Evolutionary conservation across 208 protist species (phyloP).

Genomic region (Leishmania major): DNA sequence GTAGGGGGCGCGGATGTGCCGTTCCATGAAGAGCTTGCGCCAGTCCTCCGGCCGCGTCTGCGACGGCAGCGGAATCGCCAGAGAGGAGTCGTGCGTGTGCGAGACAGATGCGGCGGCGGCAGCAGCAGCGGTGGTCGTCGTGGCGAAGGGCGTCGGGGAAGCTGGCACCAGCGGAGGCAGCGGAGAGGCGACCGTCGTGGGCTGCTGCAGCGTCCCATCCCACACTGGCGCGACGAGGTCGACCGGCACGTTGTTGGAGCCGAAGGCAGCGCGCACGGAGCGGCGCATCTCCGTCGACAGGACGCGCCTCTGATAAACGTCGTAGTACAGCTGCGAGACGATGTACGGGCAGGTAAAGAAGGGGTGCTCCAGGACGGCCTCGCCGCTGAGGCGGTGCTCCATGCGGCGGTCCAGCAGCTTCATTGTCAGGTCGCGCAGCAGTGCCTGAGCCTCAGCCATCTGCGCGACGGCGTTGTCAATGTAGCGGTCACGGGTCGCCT

Average conservation of each 20-base stretch:
- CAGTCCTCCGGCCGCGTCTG: constrained; percentile 62
- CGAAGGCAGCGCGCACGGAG: not conserved
- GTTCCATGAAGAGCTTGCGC: constrained; percentile 62
- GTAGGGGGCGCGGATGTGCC: constrained; percentile 57
- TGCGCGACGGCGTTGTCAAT: constrained; percentile 40
- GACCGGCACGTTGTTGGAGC: not conserved
- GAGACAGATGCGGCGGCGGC: not conserved
- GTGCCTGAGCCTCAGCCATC: constrained; percentile 58
- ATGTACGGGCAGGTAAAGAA: constrained; percentile 87
- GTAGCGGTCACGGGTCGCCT: constrained; percentile 40
- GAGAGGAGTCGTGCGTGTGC: not conserved
- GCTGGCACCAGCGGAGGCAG: not conserved
- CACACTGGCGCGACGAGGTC: constrained; percentile 1
- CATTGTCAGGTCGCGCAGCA: constrained; percentile 69
- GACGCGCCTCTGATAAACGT: constrained; percentile 33
- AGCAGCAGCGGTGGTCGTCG: not conserved
- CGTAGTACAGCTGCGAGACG: constrained; percentile 77
- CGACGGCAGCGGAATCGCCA: constrained; percentile 5
- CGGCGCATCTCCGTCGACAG: constrained; percentile 13
- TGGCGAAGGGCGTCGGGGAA: not conserved
- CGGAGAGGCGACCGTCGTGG: not conserved
- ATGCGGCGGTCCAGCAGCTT: constrained; percentile 58
- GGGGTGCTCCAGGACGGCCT: constrained; percentile 79
- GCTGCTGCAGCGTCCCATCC: constrained; percentile 5
- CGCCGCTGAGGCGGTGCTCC: constrained; percentile 64